These are phyloP conservation scores for Mycena crocata DNA, from an alignment of 768 basidiomycete genomes.

Conservation along the genomic window DNA sequence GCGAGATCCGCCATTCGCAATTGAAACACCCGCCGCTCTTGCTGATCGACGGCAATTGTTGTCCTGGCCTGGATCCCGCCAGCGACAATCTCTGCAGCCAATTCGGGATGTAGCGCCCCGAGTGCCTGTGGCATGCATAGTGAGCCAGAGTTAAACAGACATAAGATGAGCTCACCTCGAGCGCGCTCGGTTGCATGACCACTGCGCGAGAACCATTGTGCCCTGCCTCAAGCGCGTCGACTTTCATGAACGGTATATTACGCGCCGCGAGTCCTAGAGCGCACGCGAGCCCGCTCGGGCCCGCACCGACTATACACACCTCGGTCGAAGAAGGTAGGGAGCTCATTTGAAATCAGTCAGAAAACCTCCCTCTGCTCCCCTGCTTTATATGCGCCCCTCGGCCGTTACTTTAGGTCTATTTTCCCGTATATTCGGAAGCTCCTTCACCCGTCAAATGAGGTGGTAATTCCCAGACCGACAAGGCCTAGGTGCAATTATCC, in stretches of 20 bases:
- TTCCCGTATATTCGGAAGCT: too few relatives aligned
- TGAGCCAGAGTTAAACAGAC: background rate
- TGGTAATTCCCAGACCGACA: too few relatives aligned
- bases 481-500: too few relatives aligned
- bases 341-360: too few relatives aligned
- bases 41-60: constrained; percentile 50
- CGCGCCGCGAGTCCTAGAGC: constrained; percentile 50
- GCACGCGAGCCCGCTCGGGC: constrained; percentile 35
- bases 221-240: constrained; percentile 25
- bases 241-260: constrained; percentile 50
- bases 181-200: background rate
- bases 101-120: constrained; percentile 5
- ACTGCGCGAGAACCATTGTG: constrained; percentile 52
- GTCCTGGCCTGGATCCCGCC: constrained; percentile 25
- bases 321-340: constrained; percentile 18
- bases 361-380: too few relatives aligned
- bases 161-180: background rate
- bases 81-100: constrained; percentile 7
- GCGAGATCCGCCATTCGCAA: constrained; percentile 36
- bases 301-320: constrained; percentile 33
- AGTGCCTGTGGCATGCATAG: background rate
- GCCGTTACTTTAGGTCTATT: too few relatives aligned
- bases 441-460: too few relatives aligned
- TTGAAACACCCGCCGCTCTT: constrained; percentile 47
- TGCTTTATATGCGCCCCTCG: too few relatives aligned